phyloP scores from a whole-genome alignment of 352 stramenopile genomes.

The Globisporangium cederbergense region DNA sequence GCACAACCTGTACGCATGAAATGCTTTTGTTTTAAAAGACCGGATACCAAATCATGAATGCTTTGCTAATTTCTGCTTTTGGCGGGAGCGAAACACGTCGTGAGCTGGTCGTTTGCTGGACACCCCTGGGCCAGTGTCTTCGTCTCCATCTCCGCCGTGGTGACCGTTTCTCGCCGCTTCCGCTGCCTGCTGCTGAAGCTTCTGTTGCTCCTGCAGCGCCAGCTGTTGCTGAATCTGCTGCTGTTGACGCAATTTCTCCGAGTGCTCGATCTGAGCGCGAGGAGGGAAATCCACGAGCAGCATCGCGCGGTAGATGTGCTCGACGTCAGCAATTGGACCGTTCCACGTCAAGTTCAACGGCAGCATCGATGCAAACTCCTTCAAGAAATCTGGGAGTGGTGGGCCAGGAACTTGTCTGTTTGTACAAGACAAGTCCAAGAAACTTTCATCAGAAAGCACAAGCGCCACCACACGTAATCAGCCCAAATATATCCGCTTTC shows the following conservation, averaged over 20 bases:
- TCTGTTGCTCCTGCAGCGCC: constrained; percentile 47
- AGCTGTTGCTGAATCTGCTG: constrained; percentile 60
- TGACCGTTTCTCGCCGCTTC: constrained; percentile 38
- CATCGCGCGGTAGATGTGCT: constrained; percentile 85
- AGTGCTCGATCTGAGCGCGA: constrained; percentile 63
- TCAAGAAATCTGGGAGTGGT: constrained; percentile 80
- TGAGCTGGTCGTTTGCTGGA: constrained; percentile 81
- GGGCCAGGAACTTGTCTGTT: constrained; percentile 65
- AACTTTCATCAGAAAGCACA: background rate
- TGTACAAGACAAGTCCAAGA: background rate
- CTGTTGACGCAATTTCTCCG: constrained; percentile 63
- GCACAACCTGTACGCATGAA: constrained; percentile 18
- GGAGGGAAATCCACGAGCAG: constrained; percentile 78
- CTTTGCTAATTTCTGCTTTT: constrained; percentile 86
- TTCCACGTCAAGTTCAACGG: constrained; percentile 84
- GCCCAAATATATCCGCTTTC: background rate
- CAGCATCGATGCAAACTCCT: constrained; percentile 80
- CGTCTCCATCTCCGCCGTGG: constrained; percentile 39
- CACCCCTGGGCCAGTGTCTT: constrained; percentile 40
- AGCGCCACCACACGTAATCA: background rate
- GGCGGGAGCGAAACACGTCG: constrained; percentile 81
- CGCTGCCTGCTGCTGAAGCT: constrained; percentile 52
- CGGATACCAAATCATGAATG: constrained; percentile 36
- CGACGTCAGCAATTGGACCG: constrained; percentile 79
- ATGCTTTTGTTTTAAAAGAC: constrained; percentile 15